Conservation (phyloP, 257 asterid species). For the Solanum chilense region DNA sequence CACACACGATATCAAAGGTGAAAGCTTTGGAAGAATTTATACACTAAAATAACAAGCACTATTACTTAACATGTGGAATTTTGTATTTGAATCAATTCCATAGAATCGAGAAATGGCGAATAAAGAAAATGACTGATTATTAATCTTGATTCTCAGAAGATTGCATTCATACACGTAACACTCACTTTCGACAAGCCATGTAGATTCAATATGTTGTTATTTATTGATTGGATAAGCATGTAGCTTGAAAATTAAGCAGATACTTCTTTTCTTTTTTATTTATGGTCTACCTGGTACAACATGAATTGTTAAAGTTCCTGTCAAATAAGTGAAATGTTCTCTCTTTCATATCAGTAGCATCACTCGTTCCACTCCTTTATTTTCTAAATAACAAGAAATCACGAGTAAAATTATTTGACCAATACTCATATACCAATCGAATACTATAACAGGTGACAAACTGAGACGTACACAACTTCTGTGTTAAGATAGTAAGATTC, state of each 20-base stretch:
- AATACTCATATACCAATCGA: neutral
- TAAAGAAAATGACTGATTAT: neutral
- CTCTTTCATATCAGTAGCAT: neutral
- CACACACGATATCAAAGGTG: neutral
- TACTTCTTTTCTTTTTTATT: neutral
- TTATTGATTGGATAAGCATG: neutral
- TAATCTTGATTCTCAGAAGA: neutral
- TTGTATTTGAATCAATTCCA: neutral
- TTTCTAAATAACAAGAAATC: neutral
- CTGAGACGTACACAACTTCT: neutral
- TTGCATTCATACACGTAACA: neutral
- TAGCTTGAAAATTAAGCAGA: neutral
- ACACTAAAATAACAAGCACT: neutral
- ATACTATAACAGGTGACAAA: neutral
- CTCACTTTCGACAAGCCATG: neutral
- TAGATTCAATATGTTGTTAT: neutral
- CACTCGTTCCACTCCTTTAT: neutral
- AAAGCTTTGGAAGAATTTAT: neutral
- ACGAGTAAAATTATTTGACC: neutral
- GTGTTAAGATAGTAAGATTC: neutral
- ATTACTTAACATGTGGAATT: neutral
- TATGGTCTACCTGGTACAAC: neutral
- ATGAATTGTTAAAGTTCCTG: neutral
- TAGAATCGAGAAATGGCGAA: neutral
- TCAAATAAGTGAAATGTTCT: no score